These are phyloP conservation scores for Perkinsus marinus DNA, from an alignment of 169 alveolate genomes.

Conservation along the genomic window DNA sequence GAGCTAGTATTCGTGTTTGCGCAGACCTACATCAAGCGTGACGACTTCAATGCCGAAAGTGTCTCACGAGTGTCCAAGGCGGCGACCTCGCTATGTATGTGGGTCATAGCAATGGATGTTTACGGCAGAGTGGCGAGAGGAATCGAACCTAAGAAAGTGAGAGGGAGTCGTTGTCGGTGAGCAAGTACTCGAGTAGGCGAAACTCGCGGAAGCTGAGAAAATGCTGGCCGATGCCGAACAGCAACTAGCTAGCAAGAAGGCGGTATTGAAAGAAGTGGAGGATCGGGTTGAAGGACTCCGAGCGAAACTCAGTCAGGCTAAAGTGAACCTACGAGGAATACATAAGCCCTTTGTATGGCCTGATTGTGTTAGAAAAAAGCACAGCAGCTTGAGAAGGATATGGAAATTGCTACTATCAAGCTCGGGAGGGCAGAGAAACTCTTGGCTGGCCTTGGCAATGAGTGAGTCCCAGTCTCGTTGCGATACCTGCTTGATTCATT, in stretches of 20 bases:
- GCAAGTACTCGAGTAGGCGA: conserved; percentile 7
- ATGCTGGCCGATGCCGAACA: conserved; percentile 30
- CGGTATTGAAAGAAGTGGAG: conserved; percentile 46
- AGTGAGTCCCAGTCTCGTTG: conserved; percentile 55
- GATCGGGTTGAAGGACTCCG: conserved; percentile 58
- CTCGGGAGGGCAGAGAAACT: conserved; percentile 74
- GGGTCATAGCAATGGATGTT: conserved; percentile 74
- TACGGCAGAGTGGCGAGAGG: conserved; percentile 64
- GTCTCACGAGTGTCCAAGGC: conserved; percentile 50
- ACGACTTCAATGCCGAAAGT: conserved; percentile 48
- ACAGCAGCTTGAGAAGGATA: conserved; percentile 54
- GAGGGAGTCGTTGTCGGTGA: too few relatives aligned
- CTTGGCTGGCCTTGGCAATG: conserved; percentile 17
- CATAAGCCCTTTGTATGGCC: background rate
- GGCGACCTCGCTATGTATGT: conserved; percentile 61
- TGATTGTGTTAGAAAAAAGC: conserved; percentile 28
- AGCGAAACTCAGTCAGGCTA: conserved; percentile 39
- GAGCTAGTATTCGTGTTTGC: background rate
- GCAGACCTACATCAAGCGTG: conserved; percentile 49
- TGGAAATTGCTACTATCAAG: conserved; percentile 54
- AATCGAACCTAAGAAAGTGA: conserved; percentile 66
- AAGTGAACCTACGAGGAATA: conserved; percentile 9
- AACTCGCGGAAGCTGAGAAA: conserved; percentile 61
- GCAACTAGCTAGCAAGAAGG: conserved; percentile 44
- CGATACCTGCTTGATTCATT: background rate